Conservation (phyloP, 768 basidiomycete species). For the Boletales sp. region DNA sequence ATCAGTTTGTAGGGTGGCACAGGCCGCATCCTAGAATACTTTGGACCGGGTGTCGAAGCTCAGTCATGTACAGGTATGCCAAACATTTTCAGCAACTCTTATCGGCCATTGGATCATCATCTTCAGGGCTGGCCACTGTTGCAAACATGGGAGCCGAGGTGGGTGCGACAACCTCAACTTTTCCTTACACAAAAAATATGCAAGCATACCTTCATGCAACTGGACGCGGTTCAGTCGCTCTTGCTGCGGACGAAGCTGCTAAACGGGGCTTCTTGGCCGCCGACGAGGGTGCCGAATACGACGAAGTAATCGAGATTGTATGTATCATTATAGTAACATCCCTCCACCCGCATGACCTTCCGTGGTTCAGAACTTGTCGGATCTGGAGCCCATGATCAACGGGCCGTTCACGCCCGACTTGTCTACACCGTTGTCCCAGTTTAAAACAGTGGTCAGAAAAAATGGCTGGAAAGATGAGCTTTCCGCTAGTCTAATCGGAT, state of each 20-base stretch:
- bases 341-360: neutral
- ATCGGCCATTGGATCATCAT: neutral
- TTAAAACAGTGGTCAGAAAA: conserved; percentile 71
- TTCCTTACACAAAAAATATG: conserved; percentile 94
- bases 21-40: conserved; percentile 94
- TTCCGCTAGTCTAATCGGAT: conserved; percentile 90
- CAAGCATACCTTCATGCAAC: conserved; percentile 86
- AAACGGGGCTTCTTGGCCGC: conserved; percentile 72
- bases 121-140: conserved; percentile 82
- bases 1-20: conserved; percentile 74
- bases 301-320: conserved; percentile 92
- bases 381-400: conserved; percentile 89
- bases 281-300: conserved; percentile 88
- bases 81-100: neutral
- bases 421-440: conserved; percentile 89
- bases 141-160: conserved; percentile 99
- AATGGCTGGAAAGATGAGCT: conserved; percentile 94
- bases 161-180: conserved; percentile 98
- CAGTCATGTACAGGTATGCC: conserved; percentile 88
- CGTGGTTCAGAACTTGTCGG: conserved; percentile 67
- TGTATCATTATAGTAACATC: conserved; percentile 22
- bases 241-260: conserved; percentile 83
- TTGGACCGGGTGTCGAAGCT: conserved; percentile 82
- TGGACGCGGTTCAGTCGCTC: conserved; percentile 79
- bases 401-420: conserved; percentile 98